A percentile compares a stretch with the other conserved stretches of the same genome.
phyloP scores from a whole-genome alignment of 106 monocot genomes.

The Dendrobium chrysotoxum region DNA sequence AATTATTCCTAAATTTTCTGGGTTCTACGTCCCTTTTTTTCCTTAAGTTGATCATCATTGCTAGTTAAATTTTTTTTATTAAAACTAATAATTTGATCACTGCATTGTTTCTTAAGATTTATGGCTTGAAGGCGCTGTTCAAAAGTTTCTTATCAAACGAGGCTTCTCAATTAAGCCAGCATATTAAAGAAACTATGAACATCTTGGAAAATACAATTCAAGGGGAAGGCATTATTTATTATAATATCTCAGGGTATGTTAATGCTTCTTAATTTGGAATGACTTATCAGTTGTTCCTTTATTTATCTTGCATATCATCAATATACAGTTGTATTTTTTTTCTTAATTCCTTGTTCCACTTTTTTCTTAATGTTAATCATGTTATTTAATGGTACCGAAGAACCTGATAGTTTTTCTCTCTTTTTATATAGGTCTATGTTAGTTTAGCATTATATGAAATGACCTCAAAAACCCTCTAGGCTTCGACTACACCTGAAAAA shows the following conservation, averaged over 20 bases:
- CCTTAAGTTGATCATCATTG: no score
- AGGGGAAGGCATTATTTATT: constrained; percentile 1
- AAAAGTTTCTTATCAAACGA: constrained; percentile 1
- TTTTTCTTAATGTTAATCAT: no score
- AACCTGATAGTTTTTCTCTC: no score
- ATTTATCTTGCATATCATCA: neutral
- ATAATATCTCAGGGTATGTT: neutral
- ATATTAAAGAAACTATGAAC: neutral
- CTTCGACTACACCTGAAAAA: no score
- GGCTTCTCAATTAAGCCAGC: neutral
- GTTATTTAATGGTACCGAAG: no score
- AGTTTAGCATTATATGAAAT: neutral
- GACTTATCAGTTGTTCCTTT: neutral
- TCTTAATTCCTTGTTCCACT: neutral
- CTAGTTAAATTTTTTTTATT: no score
- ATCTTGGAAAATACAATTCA: constrained; percentile 2
- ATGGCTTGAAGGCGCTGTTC: constrained; percentile 3
- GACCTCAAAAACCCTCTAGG: neutral
- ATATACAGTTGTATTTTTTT: neutral
- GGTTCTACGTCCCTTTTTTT: no score
- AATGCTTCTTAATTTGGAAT: neutral
- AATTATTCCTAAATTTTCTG: no score
- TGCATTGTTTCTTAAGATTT: neutral
- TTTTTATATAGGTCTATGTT: neutral
- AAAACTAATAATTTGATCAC: neutral